Conservation (phyloP, 2,329 filamentous ascomycete genomes). For the Tolypocladium guangdongense region DNA sequence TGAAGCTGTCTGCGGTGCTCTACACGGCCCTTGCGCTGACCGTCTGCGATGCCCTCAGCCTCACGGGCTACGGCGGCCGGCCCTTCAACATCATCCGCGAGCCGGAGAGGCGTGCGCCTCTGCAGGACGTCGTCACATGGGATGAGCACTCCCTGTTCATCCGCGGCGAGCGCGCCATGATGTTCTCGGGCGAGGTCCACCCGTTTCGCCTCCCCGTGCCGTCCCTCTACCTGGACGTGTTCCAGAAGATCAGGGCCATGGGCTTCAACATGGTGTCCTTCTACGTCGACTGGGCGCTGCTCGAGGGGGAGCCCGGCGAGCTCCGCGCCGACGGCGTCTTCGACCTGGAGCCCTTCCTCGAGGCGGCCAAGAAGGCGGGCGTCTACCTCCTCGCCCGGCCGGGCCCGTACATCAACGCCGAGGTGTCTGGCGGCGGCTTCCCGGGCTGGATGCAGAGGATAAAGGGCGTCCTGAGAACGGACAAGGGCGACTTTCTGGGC, state of each 20-base stretch:
- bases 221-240: slow-evolving; percentile 52
- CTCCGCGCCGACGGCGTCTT: slow-evolving; percentile 65
- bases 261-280: slow-evolving; percentile 74
- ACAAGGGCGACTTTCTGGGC: slow-evolving; percentile 48
- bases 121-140: slow-evolving; percentile 48
- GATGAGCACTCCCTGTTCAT: slow-evolving; percentile 63
- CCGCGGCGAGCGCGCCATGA: slow-evolving; percentile 55
- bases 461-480: slow-evolving; percentile 53
- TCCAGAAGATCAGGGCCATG: slow-evolving; percentile 73
- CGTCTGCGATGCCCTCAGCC: slow-evolving; percentile 6
- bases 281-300: slow-evolving; percentile 67
- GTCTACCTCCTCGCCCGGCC: slow-evolving; percentile 66
- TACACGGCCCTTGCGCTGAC: slow-evolving; percentile 6
- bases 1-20: slow-evolving; percentile 12
- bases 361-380: slow-evolving; percentile 60
- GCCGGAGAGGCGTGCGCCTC: slow-evolving; percentile 11
- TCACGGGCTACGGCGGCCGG: slow-evolving; percentile 7
- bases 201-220: slow-evolving; percentile 45
- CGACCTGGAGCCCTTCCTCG: slow-evolving; percentile 63
- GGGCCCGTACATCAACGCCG: slow-evolving; percentile 70
- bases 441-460: slow-evolving; percentile 68
- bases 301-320: slow-evolving; percentile 61
- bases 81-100: slow-evolving; percentile 12
- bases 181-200: slow-evolving; percentile 67
- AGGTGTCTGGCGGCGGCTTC: slow-evolving; percentile 65